Base-by-base conservation (phyloP, 2,329 filamentous ascomycete species). In the Lithohypha guttulata region DNA sequence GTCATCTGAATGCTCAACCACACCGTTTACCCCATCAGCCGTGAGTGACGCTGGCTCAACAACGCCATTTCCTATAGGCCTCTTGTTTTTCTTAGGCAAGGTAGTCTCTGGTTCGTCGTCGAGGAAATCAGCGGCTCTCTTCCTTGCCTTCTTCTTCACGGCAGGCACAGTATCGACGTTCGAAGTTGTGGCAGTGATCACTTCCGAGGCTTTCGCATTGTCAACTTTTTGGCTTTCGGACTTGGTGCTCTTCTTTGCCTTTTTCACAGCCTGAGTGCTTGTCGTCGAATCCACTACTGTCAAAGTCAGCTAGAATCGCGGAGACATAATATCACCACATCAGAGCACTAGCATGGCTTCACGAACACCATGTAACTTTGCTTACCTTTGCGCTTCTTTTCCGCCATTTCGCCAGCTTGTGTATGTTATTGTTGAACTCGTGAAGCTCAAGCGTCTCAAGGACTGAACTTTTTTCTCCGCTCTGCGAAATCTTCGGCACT, bases 231-330 rank as follows among this genome's bases (percentile, higher is more conserved):
- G 40, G 37, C 52, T 32, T 46, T 60, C 62, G 41, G 51, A 49
- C 35, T 48, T 50, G 27, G 58, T 55, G 46, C 55, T 58, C 49
- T 65, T 65, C 55, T 80, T 81, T 18, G 76, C 75, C 54, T 65
- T 65, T 55, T 81, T 81, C 17, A 76, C 75, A 54, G 72, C 71
- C 17, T 44, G 30, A 30, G 46, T 44, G n/a, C n/a, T n/a, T 6
- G 19, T 29, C 7, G 43, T 29, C 18, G 29, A 43, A 14, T 35
- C 35, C 15, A 46, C 42, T 20, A 42, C 45, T 46, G 26, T 17
- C n/a, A n/a, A n/a, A n/a, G n/a, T n/a, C n/a, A n/a, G n/a, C n/a
- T n/a, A n/a, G n/a, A n/a, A n/a, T n/a, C n/a, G n/a, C n/a, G n/a
- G n/a, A n/a, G n/a, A n/a, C n/a, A n/a, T n/a, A n/a, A n/a, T n/a